These are phyloP conservation scores for Dovyalis caffra DNA, from an alignment of 345 rosid genomes.

Conservation along the genomic window DNA sequence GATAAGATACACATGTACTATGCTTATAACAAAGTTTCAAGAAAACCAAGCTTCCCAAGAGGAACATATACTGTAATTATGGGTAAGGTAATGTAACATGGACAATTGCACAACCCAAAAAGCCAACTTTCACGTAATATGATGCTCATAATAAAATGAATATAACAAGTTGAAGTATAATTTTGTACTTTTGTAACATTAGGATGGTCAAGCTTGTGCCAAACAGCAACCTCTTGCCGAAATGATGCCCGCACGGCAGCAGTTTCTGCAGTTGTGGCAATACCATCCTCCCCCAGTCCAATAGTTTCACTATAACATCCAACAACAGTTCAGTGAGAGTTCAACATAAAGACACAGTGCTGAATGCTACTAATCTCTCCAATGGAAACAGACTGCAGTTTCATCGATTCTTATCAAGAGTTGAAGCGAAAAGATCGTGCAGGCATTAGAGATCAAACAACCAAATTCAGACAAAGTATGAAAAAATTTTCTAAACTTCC, in stretches of 20 bases:
- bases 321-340: slow-evolving; percentile 12
- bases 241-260: slow-evolving; percentile 76
- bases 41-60: not conserved
- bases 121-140: not conserved
- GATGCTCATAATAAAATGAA: not conserved
- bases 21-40: not conserved
- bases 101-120: slow-evolving; percentile 4
- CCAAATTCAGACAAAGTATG: not conserved
- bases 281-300: slow-evolving; percentile 89
- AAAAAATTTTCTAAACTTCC: not conserved
- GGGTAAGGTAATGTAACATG: not conserved
- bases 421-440: not conserved
- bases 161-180: slow-evolving; percentile 8
- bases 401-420: not conserved
- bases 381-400: not conserved
- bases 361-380: not conserved
- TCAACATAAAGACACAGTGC: slow-evolving; percentile 1
- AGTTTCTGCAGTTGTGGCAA: slow-evolving; percentile 61
- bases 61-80: not conserved
- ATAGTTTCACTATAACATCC: slow-evolving; percentile 63
- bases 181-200: slow-evolving; percentile 77
- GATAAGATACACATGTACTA: not conserved
- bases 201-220: slow-evolving; percentile 92
- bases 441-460: not conserved
- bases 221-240: slow-evolving; percentile 88